Conservation (phyloP, 805 yeast species). For the Yarrowia divulgata region DNA sequence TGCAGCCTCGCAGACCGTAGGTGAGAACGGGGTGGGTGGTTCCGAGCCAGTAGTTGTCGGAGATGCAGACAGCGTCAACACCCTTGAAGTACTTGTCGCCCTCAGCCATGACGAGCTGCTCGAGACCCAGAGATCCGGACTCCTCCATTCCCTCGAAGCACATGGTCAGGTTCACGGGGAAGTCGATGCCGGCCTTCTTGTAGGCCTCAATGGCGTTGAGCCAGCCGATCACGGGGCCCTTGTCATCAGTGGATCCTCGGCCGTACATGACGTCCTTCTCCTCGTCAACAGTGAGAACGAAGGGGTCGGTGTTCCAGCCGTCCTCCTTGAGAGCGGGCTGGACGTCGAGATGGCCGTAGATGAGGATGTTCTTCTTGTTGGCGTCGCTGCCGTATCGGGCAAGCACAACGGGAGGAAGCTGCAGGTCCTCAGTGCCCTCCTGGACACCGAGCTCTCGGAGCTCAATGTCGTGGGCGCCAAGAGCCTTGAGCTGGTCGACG, state of each 20-base stretch:
- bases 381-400: conserved; percentile 87
- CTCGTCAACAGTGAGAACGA: conserved; percentile 67
- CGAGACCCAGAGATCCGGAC: conserved; percentile 92
- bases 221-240: conserved; percentile 99
- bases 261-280: conserved; percentile 78
- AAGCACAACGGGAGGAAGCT: conserved; percentile 93
- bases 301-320: conserved; percentile 97
- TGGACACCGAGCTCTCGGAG: conserved; percentile 85
- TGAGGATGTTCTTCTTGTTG: conserved; percentile 81
- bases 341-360: conserved; percentile 98
- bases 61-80: conserved; percentile 93
- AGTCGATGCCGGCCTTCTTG: conserved; percentile 77
- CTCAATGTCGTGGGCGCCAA: conserved; percentile 86
- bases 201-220: conserved; percentile 92
- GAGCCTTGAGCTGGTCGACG: conserved; percentile 65
- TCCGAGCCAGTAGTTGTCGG: conserved; percentile 99
- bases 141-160: conserved; percentile 99
- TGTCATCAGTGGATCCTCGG: conserved; percentile 96
- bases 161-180: conserved; percentile 90
- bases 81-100: conserved; percentile 80
- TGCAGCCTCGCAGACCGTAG: conserved; percentile 96
- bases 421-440: conserved; percentile 69
- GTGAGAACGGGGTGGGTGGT: conserved; percentile 96
- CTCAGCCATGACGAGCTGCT: conserved; percentile 78
- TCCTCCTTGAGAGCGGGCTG: conserved; percentile 94